Evolutionary conservation across 257 asterid species (phyloP).

Genomic region (Thymus quinquecostatus): DNA sequence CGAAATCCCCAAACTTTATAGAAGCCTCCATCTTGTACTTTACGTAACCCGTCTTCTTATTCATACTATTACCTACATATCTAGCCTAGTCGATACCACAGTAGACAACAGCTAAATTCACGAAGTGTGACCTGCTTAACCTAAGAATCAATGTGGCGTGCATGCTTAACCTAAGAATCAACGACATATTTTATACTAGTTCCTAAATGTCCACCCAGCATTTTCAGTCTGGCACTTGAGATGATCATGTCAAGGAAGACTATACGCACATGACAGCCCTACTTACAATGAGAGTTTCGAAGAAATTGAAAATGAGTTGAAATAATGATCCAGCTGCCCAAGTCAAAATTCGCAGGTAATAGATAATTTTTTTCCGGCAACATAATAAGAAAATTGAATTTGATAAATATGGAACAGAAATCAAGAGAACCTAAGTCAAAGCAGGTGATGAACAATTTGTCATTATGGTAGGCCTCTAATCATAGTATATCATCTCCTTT

Average conservation of each 20-base stretch:
- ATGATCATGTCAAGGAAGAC: slow-evolving; percentile 8
- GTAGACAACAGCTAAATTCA: slow-evolving; percentile 19
- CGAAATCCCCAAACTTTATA: neutral
- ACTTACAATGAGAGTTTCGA: neutral
- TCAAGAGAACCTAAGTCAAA: neutral
- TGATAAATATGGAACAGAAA: neutral
- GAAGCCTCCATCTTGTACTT: neutral
- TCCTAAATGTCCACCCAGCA: slow-evolving; percentile 17
- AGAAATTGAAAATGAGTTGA: neutral
- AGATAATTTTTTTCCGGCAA: neutral
- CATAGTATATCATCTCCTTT: neutral
- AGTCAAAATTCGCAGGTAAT: neutral
- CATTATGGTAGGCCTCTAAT: neutral
- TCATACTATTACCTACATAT: too few relatives aligned
- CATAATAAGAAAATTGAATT: neutral
- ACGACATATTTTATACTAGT: neutral
- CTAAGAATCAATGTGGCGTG: neutral
- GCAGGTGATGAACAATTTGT: neutral
- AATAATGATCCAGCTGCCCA: neutral
- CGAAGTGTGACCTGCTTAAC: slow-evolving; percentile 9
- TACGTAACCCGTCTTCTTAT: neutral
- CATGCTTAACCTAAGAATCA: neutral
- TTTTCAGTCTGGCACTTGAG: slow-evolving; percentile 21
- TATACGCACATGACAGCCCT: neutral
- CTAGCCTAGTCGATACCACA: slow-evolving; percentile 6